phyloP scores from a whole-genome alignment of 495 filamentous ascomycete species.

The Talaromyces nanjingensis region DNA sequence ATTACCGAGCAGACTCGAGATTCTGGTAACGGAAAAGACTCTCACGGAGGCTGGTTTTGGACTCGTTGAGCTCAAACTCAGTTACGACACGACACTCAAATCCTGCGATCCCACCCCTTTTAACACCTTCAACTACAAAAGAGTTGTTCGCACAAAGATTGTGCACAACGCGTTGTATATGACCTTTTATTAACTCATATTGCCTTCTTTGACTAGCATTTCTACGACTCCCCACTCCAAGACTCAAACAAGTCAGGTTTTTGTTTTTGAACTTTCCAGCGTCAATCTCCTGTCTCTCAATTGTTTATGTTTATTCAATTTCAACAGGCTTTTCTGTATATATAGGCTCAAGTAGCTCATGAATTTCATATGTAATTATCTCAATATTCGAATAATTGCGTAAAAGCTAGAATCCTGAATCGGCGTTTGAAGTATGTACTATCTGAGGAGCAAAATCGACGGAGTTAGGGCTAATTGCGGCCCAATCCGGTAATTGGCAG shows the following conservation, averaged over 20 bases:
- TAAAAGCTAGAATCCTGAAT: too few relatives aligned
- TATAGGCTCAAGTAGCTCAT: neutral
- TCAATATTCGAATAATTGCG: too few relatives aligned
- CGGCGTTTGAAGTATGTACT: neutral
- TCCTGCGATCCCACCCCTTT: neutral
- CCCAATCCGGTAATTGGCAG: neutral
- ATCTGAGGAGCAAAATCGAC: neutral
- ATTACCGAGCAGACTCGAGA: neutral
- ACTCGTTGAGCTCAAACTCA: neutral
- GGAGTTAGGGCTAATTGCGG: neutral
- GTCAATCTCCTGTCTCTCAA: neutral
- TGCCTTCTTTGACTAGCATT: neutral
- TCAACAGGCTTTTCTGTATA: neutral
- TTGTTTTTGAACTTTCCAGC: neutral
- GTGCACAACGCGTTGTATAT: neutral
- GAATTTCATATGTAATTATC: too few relatives aligned
- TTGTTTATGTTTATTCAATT: neutral
- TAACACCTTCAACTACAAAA: neutral
- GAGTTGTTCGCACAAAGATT: neutral
- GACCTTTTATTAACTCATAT: neutral
- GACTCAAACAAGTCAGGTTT: slow-evolving; percentile 3
- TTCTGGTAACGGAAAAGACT: neutral
- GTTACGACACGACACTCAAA: neutral
- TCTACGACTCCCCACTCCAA: slow-evolving; percentile 2
- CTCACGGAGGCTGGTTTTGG: slow-evolving; percentile 9